Percentiles rank a stretch among this genome's conserved stretches.
These are phyloP conservation scores for Nosema muscidifuracis DNA, from an alignment of 371 early-diverging fungal genomes.

Conservation along the genomic window DNA sequence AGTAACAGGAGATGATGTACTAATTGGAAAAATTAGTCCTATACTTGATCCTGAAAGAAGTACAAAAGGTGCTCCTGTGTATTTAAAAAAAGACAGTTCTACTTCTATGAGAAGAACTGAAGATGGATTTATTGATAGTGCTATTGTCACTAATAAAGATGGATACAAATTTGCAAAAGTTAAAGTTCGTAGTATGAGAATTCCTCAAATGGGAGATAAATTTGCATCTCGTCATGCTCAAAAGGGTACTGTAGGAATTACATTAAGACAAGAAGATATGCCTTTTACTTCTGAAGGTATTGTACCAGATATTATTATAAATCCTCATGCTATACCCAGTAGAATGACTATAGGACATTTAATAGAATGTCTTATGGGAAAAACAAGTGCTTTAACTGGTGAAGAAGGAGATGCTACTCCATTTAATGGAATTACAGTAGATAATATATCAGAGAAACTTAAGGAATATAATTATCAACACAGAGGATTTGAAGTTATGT, in stretches of 20 bases:
- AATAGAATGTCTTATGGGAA: slow-evolving; percentile 86
- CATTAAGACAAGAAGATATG: slow-evolving; percentile 93
- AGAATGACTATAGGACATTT: slow-evolving; percentile 98
- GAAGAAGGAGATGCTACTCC: slow-evolving; percentile 97
- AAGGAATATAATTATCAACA: slow-evolving; percentile 76
- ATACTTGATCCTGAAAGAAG: slow-evolving; percentile 66
- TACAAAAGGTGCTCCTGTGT: slow-evolving; percentile 65
- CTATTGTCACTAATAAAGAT: slow-evolving; percentile 83
- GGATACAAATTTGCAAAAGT: slow-evolving; percentile 89
- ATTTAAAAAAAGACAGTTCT: slow-evolving; percentile 82
- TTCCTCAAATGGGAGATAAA: slow-evolving; percentile 94
- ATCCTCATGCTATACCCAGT: slow-evolving; percentile 93
- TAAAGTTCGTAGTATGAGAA: slow-evolving; percentile 81
- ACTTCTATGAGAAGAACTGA: slow-evolving; percentile 82
- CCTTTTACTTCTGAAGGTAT: slow-evolving; percentile 86
- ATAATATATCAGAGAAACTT: slow-evolving; percentile 76
- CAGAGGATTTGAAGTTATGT: slow-evolving; percentile 92
- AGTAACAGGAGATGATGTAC: slow-evolving; percentile 86
- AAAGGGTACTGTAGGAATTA: slow-evolving; percentile 98
- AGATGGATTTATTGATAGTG: slow-evolving; percentile 80
- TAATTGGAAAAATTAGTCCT: slow-evolving; percentile 90
- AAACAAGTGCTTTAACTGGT: slow-evolving; percentile 79
- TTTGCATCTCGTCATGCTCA: slow-evolving; percentile 96
- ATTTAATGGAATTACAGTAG: slow-evolving; percentile 90
- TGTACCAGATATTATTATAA: slow-evolving; percentile 85